phyloP scores from a whole-genome alignment of 116 monocot genomes.

The Posidonia oceanica region DNA sequence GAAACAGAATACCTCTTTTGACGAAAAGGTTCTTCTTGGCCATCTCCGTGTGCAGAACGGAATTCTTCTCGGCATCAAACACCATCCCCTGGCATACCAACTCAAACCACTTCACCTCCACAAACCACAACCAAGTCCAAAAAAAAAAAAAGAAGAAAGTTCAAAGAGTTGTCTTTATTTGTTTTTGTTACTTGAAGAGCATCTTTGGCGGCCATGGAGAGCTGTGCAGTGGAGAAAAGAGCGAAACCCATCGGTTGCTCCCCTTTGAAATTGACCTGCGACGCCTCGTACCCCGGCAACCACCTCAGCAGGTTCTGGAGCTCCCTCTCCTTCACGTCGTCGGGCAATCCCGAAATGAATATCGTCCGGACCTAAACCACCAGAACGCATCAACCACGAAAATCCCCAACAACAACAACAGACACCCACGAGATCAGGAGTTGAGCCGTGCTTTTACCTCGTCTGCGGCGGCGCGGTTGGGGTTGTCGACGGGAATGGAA shows the following conservation, averaged over 20 bases:
- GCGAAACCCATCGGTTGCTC: conserved; percentile 98
- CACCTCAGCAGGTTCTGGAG: conserved; percentile 33
- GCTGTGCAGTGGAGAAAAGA: conserved; percentile 61
- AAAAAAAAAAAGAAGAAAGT: background rate
- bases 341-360: conserved; percentile 20
- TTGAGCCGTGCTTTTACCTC: conserved; percentile 20
- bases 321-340: conserved; percentile 28
- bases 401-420: background rate
- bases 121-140: background rate
- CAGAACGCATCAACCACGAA: background rate
- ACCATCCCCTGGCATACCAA: conserved; percentile 38
- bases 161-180: background rate
- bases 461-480: conserved; percentile 22
- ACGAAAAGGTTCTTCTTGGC: conserved; percentile 98
- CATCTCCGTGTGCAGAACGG: conserved; percentile 80
- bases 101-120: no score
- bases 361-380: conserved; percentile 21
- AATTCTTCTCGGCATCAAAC: conserved; percentile 68
- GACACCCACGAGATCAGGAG: background rate
- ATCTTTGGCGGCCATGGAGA: conserved; percentile 69
- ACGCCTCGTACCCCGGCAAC: conserved; percentile 28
- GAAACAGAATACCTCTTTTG: conserved; percentile 58
- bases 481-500: conserved; percentile 25
- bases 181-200: conserved; percentile 54
- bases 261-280: conserved; percentile 48